phyloP scores from a whole-genome alignment of 23 red algal genomes.

The Chondrus crispus region DNA sequence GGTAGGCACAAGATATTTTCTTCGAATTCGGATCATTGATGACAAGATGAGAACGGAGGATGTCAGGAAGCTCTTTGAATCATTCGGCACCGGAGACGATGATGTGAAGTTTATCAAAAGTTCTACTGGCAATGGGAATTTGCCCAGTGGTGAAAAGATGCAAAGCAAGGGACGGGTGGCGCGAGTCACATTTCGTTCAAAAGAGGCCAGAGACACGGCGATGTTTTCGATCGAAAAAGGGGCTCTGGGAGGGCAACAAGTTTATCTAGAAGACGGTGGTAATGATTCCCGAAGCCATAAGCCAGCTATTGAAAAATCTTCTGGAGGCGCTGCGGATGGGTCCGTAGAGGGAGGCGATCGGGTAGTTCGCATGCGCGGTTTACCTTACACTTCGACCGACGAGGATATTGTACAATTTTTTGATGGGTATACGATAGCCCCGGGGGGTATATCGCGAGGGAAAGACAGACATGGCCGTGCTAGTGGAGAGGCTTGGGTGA shows the following conservation, averaged over 20 bases:
- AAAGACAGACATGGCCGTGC: constrained; percentile 45
- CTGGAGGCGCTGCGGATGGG: neutral
- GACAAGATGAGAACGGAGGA: neutral
- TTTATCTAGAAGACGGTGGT: neutral
- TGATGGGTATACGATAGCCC: neutral
- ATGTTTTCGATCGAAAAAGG: neutral
- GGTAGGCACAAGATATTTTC: neutral
- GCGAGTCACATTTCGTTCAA: neutral
- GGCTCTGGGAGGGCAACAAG: neutral
- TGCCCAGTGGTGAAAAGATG: neutral
- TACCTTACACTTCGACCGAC: constrained; percentile 79
- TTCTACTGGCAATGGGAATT: neutral
- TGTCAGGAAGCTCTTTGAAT: neutral
- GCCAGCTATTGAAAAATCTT: neutral
- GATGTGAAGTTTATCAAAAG: constrained; percentile 1
- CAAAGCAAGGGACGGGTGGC: neutral
- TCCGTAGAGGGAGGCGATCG: neutral
- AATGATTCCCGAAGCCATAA: neutral
- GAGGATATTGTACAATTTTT: constrained; percentile 87
- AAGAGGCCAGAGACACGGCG: constrained; percentile 18
- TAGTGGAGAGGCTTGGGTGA: constrained; percentile 57
- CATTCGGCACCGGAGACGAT: neutral
- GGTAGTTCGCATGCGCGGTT: constrained; percentile 77
- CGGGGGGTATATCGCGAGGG: constrained; percentile 37
- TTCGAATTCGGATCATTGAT: neutral